Evolutionary conservation across 73 alveolate genomes (phyloP).

Genomic region (Paramecium sexaurelia): DNA sequence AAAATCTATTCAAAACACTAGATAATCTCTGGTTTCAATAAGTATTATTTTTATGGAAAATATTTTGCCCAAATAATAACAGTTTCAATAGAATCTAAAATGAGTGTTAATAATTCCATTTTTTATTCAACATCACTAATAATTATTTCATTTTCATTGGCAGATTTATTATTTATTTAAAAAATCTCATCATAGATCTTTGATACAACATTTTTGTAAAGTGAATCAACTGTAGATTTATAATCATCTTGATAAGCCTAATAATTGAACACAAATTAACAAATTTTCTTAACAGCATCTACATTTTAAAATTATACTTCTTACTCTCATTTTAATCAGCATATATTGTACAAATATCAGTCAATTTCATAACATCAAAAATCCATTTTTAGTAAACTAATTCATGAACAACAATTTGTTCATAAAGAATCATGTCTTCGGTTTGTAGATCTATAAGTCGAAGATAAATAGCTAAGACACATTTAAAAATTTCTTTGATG

Average conservation of each 20-base stretch:
- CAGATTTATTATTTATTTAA: neutral
- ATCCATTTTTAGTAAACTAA: slow-evolving; percentile 22
- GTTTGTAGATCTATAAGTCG: neutral
- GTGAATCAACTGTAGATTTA: neutral
- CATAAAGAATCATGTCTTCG: neutral
- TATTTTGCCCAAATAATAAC: neutral
- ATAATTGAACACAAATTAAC: neutral
- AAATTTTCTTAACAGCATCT: neutral
- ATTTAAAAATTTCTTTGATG: neutral
- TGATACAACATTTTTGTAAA: neutral
- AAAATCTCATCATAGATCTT: neutral
- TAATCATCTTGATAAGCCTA: slow-evolving; percentile 18
- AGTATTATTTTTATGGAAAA: neutral
- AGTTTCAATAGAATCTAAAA: slow-evolving; percentile 23
- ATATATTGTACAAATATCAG: slow-evolving; percentile 44
- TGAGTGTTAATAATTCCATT: neutral
- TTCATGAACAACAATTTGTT: neutral
- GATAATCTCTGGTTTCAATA: neutral
- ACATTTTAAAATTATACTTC: neutral
- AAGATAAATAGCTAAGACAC: neutral
- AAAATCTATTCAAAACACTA: neutral
- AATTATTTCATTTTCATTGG: neutral
- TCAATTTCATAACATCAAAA: slow-evolving; percentile 34
- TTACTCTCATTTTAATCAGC: neutral
- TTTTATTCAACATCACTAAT: neutral